phyloP scores from a whole-genome alignment of 164 flowering plant species.

The Protea cynaroides region DNA sequence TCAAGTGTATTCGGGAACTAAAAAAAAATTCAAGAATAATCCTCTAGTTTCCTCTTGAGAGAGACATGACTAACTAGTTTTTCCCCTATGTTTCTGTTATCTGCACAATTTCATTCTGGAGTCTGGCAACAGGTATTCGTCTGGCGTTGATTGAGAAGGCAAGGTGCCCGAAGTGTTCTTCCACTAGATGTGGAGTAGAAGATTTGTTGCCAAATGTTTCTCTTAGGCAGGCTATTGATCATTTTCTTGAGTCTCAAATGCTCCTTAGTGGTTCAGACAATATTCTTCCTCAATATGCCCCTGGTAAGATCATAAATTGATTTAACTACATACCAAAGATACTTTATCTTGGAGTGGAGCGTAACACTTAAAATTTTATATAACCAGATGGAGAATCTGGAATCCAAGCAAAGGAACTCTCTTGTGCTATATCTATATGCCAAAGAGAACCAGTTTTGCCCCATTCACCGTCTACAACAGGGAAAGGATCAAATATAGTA shows the following conservation, averaged over 20 bases:
- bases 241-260: constrained; percentile 53
- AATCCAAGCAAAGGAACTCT: constrained; percentile 50
- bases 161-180: constrained; percentile 65
- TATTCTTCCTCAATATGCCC: constrained; percentile 41
- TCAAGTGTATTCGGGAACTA: not conserved
- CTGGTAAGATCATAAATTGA: constrained; percentile 36
- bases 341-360: not conserved
- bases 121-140: constrained; percentile 44
- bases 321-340: not conserved
- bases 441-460: constrained; percentile 31
- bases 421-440: constrained; percentile 30
- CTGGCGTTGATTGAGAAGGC: constrained; percentile 36
- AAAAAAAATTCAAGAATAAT: not conserved
- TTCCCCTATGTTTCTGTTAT: not conserved
- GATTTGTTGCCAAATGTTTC: constrained; percentile 70
- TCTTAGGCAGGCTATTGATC: constrained; percentile 66
- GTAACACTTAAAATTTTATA: constrained; percentile 1
- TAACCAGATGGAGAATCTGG: constrained; percentile 78
- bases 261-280: constrained; percentile 39
- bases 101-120: not conserved
- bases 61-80: not conserved
- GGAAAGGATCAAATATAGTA: constrained; percentile 53
- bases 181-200: constrained; percentile 45
- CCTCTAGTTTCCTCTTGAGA: not conserved
- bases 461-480: constrained; percentile 51